phyloP scores from a whole-genome alignment of 108 stramenopile species.

The Nannochloropsis gaditana region DNA sequence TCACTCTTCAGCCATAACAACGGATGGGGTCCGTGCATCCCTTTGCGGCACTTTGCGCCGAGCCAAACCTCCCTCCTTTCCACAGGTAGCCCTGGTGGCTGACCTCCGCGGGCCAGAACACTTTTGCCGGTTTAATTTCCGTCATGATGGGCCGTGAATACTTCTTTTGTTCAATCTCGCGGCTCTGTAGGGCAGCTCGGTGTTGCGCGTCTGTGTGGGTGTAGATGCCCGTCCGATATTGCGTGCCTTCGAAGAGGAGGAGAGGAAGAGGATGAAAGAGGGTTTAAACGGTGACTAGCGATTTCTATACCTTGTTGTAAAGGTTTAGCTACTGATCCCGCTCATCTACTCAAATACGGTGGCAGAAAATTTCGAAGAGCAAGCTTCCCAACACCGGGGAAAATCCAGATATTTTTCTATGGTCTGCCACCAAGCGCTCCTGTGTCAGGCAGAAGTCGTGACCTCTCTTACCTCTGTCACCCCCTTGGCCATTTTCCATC shows the following conservation, averaged over 20 bases:
- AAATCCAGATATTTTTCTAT: too few species aligned
- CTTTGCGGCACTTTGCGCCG: conserved; percentile 67
- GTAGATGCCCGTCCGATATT: conserved; percentile 82
- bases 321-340: neutral
- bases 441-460: neutral
- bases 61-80: conserved; percentile 61
- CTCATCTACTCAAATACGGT: too few species aligned
- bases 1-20: conserved; percentile 35
- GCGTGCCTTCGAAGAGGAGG: conserved; percentile 56
- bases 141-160: conserved; percentile 56
- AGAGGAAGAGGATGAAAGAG: neutral
- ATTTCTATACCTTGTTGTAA: neutral
- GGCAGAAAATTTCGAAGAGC: neutral
- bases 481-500: conserved; percentile 71
- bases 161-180: conserved; percentile 38
- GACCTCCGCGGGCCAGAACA: conserved; percentile 75
- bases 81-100: conserved; percentile 77
- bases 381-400: neutral
- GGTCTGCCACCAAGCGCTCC: neutral
- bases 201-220: conserved; percentile 59
- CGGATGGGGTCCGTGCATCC: conserved; percentile 65
- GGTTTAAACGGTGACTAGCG: neutral
- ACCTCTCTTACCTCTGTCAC: conserved; percentile 62
- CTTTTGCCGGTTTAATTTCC: conserved; percentile 57
- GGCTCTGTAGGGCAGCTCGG: neutral